These are phyloP conservation scores for Nakazawaea peltata DNA, from an alignment of 805 yeast genomes.

Conservation along the genomic window DNA sequence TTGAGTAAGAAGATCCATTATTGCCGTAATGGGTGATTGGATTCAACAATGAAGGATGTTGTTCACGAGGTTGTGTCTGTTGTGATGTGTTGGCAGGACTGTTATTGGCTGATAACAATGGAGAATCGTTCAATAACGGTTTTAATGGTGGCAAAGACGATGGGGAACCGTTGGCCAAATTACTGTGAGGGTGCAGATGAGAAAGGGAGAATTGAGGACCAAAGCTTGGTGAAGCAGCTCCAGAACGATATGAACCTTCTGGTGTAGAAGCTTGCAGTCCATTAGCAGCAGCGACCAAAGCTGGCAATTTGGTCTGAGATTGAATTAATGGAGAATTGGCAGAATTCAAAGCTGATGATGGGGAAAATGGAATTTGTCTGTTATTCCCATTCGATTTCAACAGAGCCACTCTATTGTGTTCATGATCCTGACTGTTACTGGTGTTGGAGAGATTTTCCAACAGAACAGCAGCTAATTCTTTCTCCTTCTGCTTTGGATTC, in stretches of 20 bases:
- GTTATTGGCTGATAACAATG: no score
- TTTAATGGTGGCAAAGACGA: conserved; percentile 12
- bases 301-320: conserved; percentile 14
- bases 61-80: neutral
- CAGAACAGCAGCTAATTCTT: conserved; percentile 27
- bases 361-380: conserved; percentile 19
- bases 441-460: conserved; percentile 29
- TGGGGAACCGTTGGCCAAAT: conserved; percentile 16
- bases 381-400: conserved; percentile 21
- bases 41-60: conserved; percentile 6
- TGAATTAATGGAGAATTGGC: conserved; percentile 18
- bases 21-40: conserved; percentile 6
- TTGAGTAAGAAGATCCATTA: conserved; percentile 4
- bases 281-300: conserved; percentile 11
- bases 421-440: conserved; percentile 10
- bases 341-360: conserved; percentile 21
- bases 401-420: conserved; percentile 21
- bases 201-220: conserved; percentile 22
- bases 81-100: no score
- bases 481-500: conserved; percentile 9
- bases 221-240: conserved; percentile 21
- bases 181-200: conserved; percentile 9
- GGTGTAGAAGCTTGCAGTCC: conserved; percentile 9
- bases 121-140: conserved; percentile 11
- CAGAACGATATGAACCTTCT: no score